Conservation (phyloP, 805 yeast species). For the Wickerhamiella domercqiae region DNA sequence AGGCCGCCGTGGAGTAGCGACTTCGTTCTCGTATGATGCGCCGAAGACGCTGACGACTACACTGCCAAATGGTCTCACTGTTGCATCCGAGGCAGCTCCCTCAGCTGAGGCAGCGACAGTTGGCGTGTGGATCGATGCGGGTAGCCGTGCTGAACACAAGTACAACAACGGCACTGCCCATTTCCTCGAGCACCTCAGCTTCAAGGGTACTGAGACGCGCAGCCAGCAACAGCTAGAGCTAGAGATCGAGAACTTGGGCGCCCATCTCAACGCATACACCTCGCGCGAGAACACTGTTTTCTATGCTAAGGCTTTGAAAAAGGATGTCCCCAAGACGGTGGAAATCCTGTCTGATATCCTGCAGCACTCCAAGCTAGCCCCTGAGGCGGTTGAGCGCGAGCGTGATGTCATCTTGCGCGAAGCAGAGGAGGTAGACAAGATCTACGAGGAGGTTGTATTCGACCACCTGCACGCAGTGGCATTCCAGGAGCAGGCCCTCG, state of each 20-base stretch:
- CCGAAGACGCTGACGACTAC: slow-evolving; percentile 52
- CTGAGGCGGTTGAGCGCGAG: slow-evolving; percentile 80
- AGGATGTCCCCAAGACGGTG: slow-evolving; percentile 71
- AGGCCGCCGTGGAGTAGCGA: slow-evolving; percentile 17
- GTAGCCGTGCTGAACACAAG: slow-evolving; percentile 84
- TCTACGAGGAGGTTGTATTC: slow-evolving; percentile 96
- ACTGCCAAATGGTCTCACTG: slow-evolving; percentile 82
- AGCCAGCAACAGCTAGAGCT: slow-evolving; percentile 72
- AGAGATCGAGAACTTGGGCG: slow-evolving; percentile 91
- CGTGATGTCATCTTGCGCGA: slow-evolving; percentile 93
- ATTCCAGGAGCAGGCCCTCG: slow-evolving; percentile 79
- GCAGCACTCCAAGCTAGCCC: slow-evolving; percentile 70
- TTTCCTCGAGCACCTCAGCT: slow-evolving; percentile 89
- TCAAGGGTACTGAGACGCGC: slow-evolving; percentile 80
- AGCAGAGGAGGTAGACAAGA: slow-evolving; percentile 93
- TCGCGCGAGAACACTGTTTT: slow-evolving; percentile 95
- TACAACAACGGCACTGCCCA: slow-evolving; percentile 92
- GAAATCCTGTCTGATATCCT: slow-evolving; percentile 82
- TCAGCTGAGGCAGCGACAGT: slow-evolving; percentile 89
- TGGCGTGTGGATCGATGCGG: slow-evolving; percentile 97
- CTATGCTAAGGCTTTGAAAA: slow-evolving; percentile 73
- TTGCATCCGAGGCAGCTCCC: slow-evolving; percentile 80
- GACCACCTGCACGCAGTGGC: slow-evolving; percentile 92
- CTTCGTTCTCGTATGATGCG: slow-evolving; percentile 16
- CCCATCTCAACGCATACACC: slow-evolving; percentile 96